phyloP scores from a whole-genome alignment of 768 basidiomycete genomes.

The Agaricus blazei region DNA sequence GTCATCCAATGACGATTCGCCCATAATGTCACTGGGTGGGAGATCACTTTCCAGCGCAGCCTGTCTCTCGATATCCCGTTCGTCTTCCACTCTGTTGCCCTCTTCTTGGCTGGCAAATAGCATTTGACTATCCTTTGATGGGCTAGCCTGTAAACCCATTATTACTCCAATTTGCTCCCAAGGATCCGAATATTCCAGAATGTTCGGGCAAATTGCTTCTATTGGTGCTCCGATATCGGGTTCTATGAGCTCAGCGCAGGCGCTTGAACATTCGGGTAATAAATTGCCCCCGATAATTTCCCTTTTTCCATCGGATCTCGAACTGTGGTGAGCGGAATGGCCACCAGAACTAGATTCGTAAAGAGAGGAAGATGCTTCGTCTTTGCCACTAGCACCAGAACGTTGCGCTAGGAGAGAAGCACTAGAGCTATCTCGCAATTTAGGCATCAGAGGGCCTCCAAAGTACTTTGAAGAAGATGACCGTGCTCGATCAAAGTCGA shows the following conservation, averaged over 20 bases:
- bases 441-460: neutral
- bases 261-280: neutral
- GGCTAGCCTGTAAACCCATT: neutral
- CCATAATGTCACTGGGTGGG: slow-evolving; percentile 6
- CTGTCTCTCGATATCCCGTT: neutral
- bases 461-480: neutral
- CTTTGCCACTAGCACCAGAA: neutral
- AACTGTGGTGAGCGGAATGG: neutral
- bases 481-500: neutral
- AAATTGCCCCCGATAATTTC: no score
- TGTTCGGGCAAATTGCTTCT: neutral
- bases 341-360: neutral
- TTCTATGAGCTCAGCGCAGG: no score
- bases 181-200: slow-evolving; percentile 7
- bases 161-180: slow-evolving; percentile 4
- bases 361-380: neutral
- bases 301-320: neutral
- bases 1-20: neutral
- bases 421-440: neutral
- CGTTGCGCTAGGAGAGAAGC: neutral
- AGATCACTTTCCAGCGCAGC: slow-evolving; percentile 1
- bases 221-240: neutral
- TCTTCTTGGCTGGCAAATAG: neutral
- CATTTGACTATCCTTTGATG: neutral
- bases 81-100: neutral